Conservation (phyloP, 306 rosid genomes). For the Gastrolobium villosum region DNA sequence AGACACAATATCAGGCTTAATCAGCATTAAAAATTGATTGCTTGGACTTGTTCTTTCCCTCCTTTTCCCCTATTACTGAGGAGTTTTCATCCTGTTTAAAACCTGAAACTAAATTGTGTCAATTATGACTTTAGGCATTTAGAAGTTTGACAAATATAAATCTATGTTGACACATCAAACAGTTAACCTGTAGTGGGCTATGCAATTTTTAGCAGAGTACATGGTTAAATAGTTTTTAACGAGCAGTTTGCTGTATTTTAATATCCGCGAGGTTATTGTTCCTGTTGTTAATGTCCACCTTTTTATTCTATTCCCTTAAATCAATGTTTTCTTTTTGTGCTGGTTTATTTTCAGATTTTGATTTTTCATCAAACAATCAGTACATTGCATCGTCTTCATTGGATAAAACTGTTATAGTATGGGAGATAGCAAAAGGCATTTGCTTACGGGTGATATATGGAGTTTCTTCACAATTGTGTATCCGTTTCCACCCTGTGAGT, state of each 20-base stretch:
- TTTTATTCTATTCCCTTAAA: constrained; percentile 17
- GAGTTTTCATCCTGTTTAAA: constrained; percentile 23
- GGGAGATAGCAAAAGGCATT: constrained; percentile 90
- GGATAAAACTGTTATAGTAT: constrained; percentile 97
- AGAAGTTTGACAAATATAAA: constrained; percentile 18
- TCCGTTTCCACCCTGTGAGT: constrained; percentile 99
- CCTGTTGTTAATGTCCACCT: not conserved
- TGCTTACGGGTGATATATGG: constrained; percentile 99
- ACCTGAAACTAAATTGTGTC: constrained; percentile 5
- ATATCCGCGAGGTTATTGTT: not conserved
- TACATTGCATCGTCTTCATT: constrained; percentile 93
- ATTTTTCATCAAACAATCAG: constrained; percentile 95
- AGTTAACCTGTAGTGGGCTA: constrained; percentile 20
- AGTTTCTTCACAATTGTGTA: constrained; percentile 88
- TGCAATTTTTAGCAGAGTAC: constrained; percentile 1
- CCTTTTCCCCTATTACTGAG: constrained; percentile 23
- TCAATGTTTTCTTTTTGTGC: constrained; percentile 46
- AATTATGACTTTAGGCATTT: constrained; percentile 15
- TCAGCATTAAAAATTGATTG: constrained; percentile 16
- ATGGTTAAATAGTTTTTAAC: constrained; percentile 8
- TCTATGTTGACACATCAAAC: constrained; percentile 14
- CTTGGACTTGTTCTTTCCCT: constrained; percentile 21
- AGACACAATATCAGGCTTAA: constrained; percentile 4
- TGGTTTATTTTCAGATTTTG: constrained; percentile 83
- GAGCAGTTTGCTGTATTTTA: constrained; percentile 10